Percentiles rank a stretch among this genome's conserved stretches.
Evolutionary conservation across 371 early-diverging fungal species (phyloP).

Genomic region (Batkoa obscura): DNA sequence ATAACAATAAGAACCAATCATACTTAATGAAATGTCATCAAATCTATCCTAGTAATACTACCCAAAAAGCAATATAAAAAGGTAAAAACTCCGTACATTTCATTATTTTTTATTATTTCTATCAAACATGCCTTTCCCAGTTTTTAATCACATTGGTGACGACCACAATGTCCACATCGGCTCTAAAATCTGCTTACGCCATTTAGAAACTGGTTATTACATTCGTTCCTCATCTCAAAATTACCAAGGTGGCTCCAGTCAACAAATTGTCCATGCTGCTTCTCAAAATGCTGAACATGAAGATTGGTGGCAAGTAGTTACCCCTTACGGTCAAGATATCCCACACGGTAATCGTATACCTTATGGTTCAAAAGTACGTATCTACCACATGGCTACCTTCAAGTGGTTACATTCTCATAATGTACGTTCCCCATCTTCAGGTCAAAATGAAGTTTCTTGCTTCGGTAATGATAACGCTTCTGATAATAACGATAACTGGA

Average conservation of each 20-base stretch:
- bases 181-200: constrained; percentile 6
- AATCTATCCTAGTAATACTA: too few relatives aligned
- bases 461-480: constrained; percentile 5
- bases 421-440: constrained; percentile 4
- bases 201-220: constrained; percentile 2
- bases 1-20: too few relatives aligned
- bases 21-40: too few relatives aligned
- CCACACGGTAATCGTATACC: not conserved
- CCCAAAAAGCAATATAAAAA: too few relatives aligned
- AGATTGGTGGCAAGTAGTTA: constrained; percentile 7
- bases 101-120: too few relatives aligned
- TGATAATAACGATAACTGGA: constrained; percentile 6
- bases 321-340: not conserved
- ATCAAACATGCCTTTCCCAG: constrained; percentile 7
- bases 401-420: constrained; percentile 6
- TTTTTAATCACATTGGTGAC: constrained; percentile 5
- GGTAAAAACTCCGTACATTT: too few relatives aligned
- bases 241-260: constrained; percentile 6
- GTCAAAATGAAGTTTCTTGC: constrained; percentile 3
- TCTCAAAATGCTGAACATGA: constrained; percentile 6
- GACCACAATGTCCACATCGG: constrained; percentile 7
- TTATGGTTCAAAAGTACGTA: constrained; percentile 2
- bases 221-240: not conserved
- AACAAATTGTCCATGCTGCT: constrained; percentile 2
- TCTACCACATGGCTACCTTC: constrained; percentile 7